Percentiles rank a stretch among this genome's conserved stretches.
Conservation (phyloP, 164 flowering plant species). For the Magnolia changhungtana region DNA sequence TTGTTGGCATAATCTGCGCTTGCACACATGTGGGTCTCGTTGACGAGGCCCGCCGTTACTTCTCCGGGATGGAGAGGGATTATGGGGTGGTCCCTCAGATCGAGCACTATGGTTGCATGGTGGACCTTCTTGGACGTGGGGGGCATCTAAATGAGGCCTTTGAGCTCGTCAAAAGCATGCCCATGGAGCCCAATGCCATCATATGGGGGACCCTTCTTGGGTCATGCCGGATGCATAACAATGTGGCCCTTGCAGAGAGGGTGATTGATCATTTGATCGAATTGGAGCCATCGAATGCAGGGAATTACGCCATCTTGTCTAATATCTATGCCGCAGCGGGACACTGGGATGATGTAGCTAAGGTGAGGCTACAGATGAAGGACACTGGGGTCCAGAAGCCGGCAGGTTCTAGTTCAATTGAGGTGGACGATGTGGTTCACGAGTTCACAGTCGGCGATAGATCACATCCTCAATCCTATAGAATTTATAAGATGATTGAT, state of each 20-base stretch:
- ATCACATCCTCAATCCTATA: constrained; percentile 16
- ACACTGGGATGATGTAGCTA: constrained; percentile 58
- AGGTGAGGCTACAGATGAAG: constrained; percentile 52
- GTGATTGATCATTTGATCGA: constrained; percentile 39
- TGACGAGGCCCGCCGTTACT: constrained; percentile 20
- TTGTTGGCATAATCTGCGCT: constrained; percentile 24
- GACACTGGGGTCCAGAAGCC: constrained; percentile 33
- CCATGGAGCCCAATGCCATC: constrained; percentile 34
- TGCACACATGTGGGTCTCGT: constrained; percentile 26
- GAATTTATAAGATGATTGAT: constrained; percentile 54
- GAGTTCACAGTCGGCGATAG: constrained; percentile 60
- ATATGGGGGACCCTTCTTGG: constrained; percentile 63
- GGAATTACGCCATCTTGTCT: constrained; percentile 55
- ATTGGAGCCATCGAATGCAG: constrained; percentile 45
- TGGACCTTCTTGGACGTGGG: constrained; percentile 28
- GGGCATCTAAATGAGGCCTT: constrained; percentile 26
- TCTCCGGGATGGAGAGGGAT: constrained; percentile 24
- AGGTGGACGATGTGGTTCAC: constrained; percentile 37
- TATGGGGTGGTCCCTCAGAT: constrained; percentile 30
- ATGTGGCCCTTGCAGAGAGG: constrained; percentile 50
- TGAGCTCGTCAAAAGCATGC: constrained; percentile 25
- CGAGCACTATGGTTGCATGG: constrained; percentile 36
- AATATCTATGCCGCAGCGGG: constrained; percentile 69
- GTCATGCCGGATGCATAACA: constrained; percentile 38
- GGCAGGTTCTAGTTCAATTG: constrained; percentile 64